These are phyloP conservation scores for Rosa chinensis DNA, from an alignment of 306 rosid species.

Conservation along the genomic window DNA sequence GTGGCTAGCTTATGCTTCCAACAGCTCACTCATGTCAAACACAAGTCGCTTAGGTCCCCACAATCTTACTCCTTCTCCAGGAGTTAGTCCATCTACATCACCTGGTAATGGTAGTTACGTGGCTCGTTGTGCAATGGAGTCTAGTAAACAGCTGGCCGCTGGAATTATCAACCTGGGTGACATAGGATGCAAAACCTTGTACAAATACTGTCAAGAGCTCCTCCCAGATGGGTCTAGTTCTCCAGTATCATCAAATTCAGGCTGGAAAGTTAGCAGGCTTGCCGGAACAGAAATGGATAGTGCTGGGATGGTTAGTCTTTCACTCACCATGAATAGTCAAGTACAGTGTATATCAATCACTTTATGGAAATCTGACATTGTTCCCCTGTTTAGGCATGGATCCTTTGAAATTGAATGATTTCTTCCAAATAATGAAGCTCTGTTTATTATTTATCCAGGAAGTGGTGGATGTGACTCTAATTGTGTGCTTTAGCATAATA, in stretches of 20 bases:
- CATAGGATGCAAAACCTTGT: conserved; percentile 46
- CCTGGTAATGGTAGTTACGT: conserved; percentile 61
- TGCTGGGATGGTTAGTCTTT: conserved; percentile 80
- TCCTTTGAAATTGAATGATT: not conserved
- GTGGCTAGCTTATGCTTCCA: conserved; percentile 92
- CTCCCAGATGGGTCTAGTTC: conserved; percentile 78
- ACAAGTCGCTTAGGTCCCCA: conserved; percentile 77
- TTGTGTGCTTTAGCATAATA: conserved; percentile 8
- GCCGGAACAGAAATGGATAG: conserved; percentile 65
- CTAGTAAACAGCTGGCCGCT: conserved; percentile 80
- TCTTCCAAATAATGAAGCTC: conserved; percentile 1
- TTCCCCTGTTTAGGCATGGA: not conserved
- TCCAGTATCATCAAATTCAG: conserved; percentile 60
- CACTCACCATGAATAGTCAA: not conserved
- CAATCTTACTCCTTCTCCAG: conserved; percentile 56
- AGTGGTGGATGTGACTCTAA: not conserved
- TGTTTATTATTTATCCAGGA: conserved; percentile 11
- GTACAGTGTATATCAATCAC: conserved; percentile 3
- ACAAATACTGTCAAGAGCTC: conserved; percentile 70
- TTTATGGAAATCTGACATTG: not conserved
- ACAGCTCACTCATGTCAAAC: conserved; percentile 58
- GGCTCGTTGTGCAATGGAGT: conserved; percentile 90
- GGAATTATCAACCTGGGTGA: conserved; percentile 60
- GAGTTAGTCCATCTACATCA: conserved; percentile 74
- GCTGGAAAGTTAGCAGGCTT: conserved; percentile 67